A percentile compares a stretch with the other conserved stretches of the same genome.
These are phyloP conservation scores for Candida taoyuanica DNA, from an alignment of 805 yeast species.

Conservation along the genomic window DNA sequence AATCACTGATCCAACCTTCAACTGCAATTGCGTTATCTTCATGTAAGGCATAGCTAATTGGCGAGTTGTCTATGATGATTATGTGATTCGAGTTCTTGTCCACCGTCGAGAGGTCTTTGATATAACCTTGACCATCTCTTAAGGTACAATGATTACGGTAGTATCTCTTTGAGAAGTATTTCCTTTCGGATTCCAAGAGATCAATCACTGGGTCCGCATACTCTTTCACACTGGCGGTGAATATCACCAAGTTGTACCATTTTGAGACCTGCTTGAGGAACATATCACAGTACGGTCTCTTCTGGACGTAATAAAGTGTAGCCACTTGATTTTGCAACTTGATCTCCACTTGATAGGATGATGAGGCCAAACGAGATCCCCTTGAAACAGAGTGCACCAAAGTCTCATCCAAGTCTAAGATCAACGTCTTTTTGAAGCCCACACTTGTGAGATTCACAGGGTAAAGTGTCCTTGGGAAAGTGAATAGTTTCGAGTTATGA, in stretches of 20 bases:
- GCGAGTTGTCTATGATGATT: conserved; percentile 87
- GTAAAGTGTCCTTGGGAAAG: conserved; percentile 37
- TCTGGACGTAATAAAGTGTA: conserved; percentile 83
- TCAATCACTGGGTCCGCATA: conserved; percentile 97
- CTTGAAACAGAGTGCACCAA: conserved; percentile 86
- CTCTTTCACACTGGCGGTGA: conserved; percentile 91
- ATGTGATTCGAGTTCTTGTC: conserved; percentile 57
- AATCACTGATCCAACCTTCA: conserved; percentile 98
- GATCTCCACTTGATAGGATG: conserved; percentile 78
- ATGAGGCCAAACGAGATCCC: conserved; percentile 34
- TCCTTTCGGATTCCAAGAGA: conserved; percentile 69
- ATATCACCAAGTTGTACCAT: conserved; percentile 87
- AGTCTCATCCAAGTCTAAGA: conserved; percentile 91
- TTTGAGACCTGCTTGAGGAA: conserved; percentile 72
- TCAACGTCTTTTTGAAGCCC: conserved; percentile 57
- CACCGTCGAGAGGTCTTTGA: conserved; percentile 59
- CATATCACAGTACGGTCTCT: conserved; percentile 86
- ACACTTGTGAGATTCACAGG: conserved; percentile 38
- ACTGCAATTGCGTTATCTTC: conserved; percentile 87
- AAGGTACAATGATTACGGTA: conserved; percentile 79
- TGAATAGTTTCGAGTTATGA: conserved; percentile 18
- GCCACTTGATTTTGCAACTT: conserved; percentile 62
- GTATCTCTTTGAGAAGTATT: conserved; percentile 52
- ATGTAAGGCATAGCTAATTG: conserved; percentile 79
- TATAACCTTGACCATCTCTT: conserved; percentile 78